Conservation (phyloP, 1,139 yeast species). For the Suhomyces kunorum region DNA sequence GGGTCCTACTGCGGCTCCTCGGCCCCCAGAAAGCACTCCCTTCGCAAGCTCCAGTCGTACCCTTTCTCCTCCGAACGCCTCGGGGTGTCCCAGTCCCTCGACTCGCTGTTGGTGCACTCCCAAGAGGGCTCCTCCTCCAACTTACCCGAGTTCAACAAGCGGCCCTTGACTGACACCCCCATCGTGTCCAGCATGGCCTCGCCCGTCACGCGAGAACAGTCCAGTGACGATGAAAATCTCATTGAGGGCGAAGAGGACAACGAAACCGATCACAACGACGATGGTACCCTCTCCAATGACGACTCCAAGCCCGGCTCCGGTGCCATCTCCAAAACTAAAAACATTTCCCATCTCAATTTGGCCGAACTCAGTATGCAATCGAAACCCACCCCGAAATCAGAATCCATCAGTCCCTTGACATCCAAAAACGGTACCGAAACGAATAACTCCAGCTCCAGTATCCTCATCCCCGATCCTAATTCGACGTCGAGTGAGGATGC, state of each 20-base stretch:
- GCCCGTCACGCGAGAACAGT: constrained; percentile 44
- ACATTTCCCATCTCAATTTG: constrained; percentile 46
- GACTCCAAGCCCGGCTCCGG: constrained; percentile 11
- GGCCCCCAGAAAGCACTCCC: constrained; percentile 13
- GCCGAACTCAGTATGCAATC: constrained; percentile 28
- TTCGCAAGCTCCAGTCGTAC: constrained; percentile 19
- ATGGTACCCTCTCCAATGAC: constrained; percentile 11
- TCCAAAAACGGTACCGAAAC: constrained; percentile 5
- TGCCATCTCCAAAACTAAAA: constrained; percentile 29
- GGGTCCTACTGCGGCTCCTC: constrained; percentile 7
- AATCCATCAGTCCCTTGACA: constrained; percentile 19
- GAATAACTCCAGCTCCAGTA: constrained; percentile 7
- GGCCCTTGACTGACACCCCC: constrained; percentile 75
- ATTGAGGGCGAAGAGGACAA: neutral
- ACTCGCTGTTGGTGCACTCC: constrained; percentile 24
- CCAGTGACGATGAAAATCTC: constrained; percentile 26
- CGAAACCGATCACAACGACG: no score
- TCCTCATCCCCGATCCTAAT: constrained; percentile 13
- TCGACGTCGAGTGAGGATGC: constrained; percentile 13
- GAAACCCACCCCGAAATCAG: constrained; percentile 7
- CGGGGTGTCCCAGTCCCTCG: constrained; percentile 29
- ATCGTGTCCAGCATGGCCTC: constrained; percentile 56
- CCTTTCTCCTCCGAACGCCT: constrained; percentile 20
- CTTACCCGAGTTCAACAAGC: constrained; percentile 63
- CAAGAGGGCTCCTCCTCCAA: constrained; percentile 17